A percentile compares a stretch with the other conserved stretches of the same genome.
These are phyloP conservation scores for Elongisporangium anandrum DNA, from an alignment of 352 stramenopile genomes.

Conservation along the genomic window DNA sequence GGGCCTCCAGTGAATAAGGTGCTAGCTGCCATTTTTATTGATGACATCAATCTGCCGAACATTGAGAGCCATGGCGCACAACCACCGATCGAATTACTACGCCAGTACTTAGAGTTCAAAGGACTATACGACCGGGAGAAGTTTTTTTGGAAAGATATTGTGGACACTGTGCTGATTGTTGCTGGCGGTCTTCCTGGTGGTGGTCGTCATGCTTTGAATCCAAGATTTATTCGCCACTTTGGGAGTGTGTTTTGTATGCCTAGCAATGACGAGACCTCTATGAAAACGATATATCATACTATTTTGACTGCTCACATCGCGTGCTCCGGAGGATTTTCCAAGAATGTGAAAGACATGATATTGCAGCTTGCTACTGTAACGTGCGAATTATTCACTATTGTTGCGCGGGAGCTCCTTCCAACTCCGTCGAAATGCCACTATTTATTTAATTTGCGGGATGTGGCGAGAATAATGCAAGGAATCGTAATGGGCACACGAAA, in stretches of 20 bases:
- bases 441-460: constrained; percentile 78
- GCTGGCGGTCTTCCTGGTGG: constrained; percentile 57
- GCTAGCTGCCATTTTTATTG: constrained; percentile 81
- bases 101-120: constrained; percentile 62
- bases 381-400: constrained; percentile 50
- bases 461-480: constrained; percentile 77
- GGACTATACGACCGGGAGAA: constrained; percentile 82
- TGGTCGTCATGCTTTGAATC: constrained; percentile 47
- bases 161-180: constrained; percentile 58
- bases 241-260: constrained; percentile 63
- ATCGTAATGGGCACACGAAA: constrained; percentile 53
- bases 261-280: constrained; percentile 59
- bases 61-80: constrained; percentile 70
- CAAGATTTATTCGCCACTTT: constrained; percentile 71
- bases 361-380: constrained; percentile 53
- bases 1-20: constrained; percentile 73
- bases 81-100: constrained; percentile 72
- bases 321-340: constrained; percentile 22
- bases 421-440: constrained; percentile 84
- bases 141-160: constrained; percentile 81
- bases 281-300: constrained; percentile 87
- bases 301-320: constrained; percentile 70
- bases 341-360: constrained; percentile 51
- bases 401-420: constrained; percentile 53
- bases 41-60: constrained; percentile 91